Evolutionary conservation across 2,329 filamentous ascomycete species (phyloP).

Genomic region (Graphilbum fragrans): DNA sequence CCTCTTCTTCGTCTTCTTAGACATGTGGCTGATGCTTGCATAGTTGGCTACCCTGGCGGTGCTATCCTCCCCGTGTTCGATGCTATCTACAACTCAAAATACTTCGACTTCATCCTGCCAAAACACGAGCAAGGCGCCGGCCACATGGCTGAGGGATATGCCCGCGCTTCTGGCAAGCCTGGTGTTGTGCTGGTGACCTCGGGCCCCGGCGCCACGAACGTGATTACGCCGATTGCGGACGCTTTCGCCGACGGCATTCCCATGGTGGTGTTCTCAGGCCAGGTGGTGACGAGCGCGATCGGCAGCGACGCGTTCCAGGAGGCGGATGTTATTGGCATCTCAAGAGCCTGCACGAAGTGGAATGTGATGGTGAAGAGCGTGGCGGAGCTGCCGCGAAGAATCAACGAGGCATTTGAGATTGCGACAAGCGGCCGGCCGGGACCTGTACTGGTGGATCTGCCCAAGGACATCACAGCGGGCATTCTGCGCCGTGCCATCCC

Average conservation of each 20-base stretch:
- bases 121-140: conserved; percentile 96
- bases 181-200: conserved; percentile 96
- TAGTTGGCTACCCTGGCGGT: conserved; percentile 83
- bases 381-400: conserved; percentile 81
- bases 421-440: conserved; percentile 88
- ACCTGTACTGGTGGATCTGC: conserved; percentile 88
- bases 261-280: conserved; percentile 89
- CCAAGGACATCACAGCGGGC: conserved; percentile 89
- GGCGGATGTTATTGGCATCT: conserved; percentile 88
- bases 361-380: conserved; percentile 97
- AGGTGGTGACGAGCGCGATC: conserved; percentile 82
- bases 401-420: conserved; percentile 97
- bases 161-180: conserved; percentile 82
- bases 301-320: conserved; percentile 97
- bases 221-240: conserved; percentile 93
- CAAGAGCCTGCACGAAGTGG: conserved; percentile 94
- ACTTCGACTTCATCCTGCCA: conserved; percentile 92
- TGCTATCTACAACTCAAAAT: conserved; percentile 94
- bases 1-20: not conserved
- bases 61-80: conserved; percentile 97
- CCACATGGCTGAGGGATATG: conserved; percentile 97
- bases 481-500: conserved; percentile 78
- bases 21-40: conserved; percentile 10
- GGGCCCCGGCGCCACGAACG: conserved; percentile 90
- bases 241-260: conserved; percentile 91